Evolutionary conservation across 352 stramenopile species (phyloP), one percentile per base, ranked within the genome.

Genomic region (Nothophytophthora sp.): DNA sequence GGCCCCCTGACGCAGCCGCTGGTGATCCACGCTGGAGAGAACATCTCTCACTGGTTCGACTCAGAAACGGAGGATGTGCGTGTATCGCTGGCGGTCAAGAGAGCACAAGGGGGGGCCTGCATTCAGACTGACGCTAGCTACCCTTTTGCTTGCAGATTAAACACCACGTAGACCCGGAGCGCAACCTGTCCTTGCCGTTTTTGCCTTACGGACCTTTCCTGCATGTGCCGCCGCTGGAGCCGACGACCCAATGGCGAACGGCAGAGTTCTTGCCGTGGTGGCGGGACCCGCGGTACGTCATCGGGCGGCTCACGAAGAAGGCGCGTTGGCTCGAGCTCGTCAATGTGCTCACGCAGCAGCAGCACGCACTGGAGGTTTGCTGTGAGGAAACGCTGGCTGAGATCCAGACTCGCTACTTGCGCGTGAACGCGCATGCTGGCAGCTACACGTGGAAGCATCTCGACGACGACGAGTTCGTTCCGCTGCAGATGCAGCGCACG

Each of bases 381-480:
- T 77, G 65, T 20, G 88, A 96, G 55, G 90, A 97, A 45, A 94
- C 89, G 9, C 75, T 97, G 19, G 62, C 77, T 3, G 89, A 97
- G 27, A 96, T 97, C 41, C 88, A 93, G 47, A 74, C 63, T 19
- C 84, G 92, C 25, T 98, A 96, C 64, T 56, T 93, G 15, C 46
- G 66, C 24, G 81, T 83, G 46, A 97, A 98, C 57, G 75, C 85
- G 8, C 92, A 98, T 50, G 90, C 90, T 13, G 70, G 29, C 12
- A 97, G 88, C 71, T 98, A 97, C 69, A 97, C 90, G 40, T 98
- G 92, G 92, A 98, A 97, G 58, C 70, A 69, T 43, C 51, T 94
- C 24, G 68, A 91, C 35, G 78, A 91, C 33, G 76, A 83, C 55
- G 81, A 90, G n/a, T 98, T 98, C 58, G 67, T 96, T 27, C 82